Evolutionary conservation across 345 rosid species (phyloP), one percentile per base, ranked within the genome.

Genomic region (Salix brachista): DNA sequence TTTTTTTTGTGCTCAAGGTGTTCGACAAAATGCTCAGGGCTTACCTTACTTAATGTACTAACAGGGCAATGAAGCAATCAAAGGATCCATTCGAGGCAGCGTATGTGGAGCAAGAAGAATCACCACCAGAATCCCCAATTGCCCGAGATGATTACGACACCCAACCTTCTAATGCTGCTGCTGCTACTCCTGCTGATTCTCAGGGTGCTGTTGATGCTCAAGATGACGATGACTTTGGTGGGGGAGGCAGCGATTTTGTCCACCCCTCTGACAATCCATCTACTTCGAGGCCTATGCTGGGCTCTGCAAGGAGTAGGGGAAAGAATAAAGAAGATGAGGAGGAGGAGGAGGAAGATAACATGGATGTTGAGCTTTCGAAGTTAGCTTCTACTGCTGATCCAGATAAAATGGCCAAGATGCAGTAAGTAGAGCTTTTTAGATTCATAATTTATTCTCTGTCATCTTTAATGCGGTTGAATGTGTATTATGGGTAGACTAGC

Each of bases 71-170:
- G 97, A 93, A 92, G 77, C 92, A 92, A 58, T 90, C 93, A 0
- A 94, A 92, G 85, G 99, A 92, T 79, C 98, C 97, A 1, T 94
- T 96, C 73, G 97, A 96, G 79, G 97, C 94, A 9, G 98, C 98
- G 4, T 85, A 85, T 69, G 94, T 85, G 77, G 98, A 92, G 85
- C 92, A 89, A 69, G 91, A 88, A 58, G 93, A 89, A 17, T 89
- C 91, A 10, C 90, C 97, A 0, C 90, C 94, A 2, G 89, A 88
- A 26, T 91, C 93, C 62, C 97, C 93, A 0, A 71, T 77, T 46
- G 87, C 70, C 14, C 77, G 81, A 1, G 93, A 88, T 8, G 92
- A 84, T 1, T 61, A 79, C 14, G 85, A 83, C n/a, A 32, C 75
- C 7, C 86, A 81, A 68, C 25, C 78, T 3, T 30, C 78, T 2